Evolutionary conservation across 2,329 filamentous ascomycete genomes (phyloP).

Genomic region (Arthrobotrys sphaeroides): DNA sequence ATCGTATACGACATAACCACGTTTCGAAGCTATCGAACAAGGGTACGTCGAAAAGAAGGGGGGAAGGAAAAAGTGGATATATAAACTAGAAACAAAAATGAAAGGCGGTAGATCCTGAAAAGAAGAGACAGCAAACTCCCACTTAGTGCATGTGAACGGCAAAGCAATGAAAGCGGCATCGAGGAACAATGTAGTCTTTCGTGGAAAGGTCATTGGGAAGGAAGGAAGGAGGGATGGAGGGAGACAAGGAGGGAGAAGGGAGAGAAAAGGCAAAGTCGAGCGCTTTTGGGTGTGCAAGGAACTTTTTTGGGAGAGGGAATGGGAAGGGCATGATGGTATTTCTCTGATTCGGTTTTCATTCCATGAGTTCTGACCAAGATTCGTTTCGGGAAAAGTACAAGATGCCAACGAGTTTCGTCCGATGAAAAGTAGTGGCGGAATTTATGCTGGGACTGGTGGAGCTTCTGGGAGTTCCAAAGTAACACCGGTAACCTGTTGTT

Average conservation of each 20-base stretch:
- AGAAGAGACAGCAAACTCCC: conserved; percentile 36
- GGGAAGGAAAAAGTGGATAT: neutral
- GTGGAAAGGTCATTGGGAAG: neutral
- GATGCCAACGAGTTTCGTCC: neutral
- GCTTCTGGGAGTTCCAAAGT: conserved; percentile 46
- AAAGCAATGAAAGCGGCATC: conserved; percentile 18
- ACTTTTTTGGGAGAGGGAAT: conserved; percentile 25
- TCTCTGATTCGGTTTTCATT: no score
- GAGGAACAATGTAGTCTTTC: conserved; percentile 41
- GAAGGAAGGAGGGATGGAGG: neutral
- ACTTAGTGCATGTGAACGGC: conserved; percentile 30
- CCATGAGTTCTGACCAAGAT: no score
- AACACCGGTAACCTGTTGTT: conserved; percentile 41
- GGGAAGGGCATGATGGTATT: no score
- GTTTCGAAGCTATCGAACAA: neutral
- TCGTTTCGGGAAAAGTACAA: no score
- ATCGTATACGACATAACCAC: conserved; percentile 4
- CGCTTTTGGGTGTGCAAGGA: conserved; percentile 27
- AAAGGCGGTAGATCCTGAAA: neutral
- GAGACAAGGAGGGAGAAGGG: neutral
- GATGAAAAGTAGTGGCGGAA: neutral
- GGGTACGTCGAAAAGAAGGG: neutral
- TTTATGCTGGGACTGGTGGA: conserved; percentile 46
- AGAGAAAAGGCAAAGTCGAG: neutral
- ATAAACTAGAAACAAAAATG: neutral